Evolutionary conservation across 306 rosid species (phyloP).

Genomic region (Alnus glutinosa): DNA sequence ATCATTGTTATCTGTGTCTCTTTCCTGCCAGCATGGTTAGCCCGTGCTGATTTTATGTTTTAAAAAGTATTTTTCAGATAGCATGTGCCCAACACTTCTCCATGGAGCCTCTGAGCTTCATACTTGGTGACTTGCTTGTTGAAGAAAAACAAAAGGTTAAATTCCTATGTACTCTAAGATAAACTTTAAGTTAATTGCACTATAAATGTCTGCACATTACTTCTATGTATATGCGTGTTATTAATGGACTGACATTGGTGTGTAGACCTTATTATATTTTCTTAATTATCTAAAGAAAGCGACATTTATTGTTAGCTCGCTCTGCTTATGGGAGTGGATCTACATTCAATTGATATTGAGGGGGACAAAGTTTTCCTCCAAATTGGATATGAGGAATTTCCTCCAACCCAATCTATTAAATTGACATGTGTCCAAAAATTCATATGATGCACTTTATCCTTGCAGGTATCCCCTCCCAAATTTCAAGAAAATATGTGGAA

Average conservation of each 20-base stretch:
- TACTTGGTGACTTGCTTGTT: conserved; percentile 49
- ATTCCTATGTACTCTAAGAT: conserved; percentile 14
- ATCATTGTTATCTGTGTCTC: conserved; percentile 21
- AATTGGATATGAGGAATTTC: too few relatives aligned
- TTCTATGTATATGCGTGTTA: neutral
- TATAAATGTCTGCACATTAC: neutral
- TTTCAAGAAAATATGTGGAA: too few relatives aligned
- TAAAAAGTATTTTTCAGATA: conserved; percentile 50
- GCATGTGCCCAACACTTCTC: conserved; percentile 86
- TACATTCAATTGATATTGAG: neutral
- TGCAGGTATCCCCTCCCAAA: too few relatives aligned
- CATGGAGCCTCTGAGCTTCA: conserved; percentile 68
- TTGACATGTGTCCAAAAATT: too few relatives aligned
- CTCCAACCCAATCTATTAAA: too few relatives aligned
- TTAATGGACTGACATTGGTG: neutral
- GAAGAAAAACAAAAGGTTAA: conserved; percentile 54
- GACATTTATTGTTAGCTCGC: neutral
- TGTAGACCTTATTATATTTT: neutral
- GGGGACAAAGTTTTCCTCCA: too few relatives aligned
- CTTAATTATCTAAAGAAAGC: neutral
- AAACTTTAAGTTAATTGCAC: neutral
- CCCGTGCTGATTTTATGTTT: conserved; percentile 27
- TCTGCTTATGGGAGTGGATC: neutral
- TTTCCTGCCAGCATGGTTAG: conserved; percentile 16
- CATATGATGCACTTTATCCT: too few relatives aligned